Conservation (phyloP, 352 stramenopile species). For the Pythium aphanidermatum region DNA sequence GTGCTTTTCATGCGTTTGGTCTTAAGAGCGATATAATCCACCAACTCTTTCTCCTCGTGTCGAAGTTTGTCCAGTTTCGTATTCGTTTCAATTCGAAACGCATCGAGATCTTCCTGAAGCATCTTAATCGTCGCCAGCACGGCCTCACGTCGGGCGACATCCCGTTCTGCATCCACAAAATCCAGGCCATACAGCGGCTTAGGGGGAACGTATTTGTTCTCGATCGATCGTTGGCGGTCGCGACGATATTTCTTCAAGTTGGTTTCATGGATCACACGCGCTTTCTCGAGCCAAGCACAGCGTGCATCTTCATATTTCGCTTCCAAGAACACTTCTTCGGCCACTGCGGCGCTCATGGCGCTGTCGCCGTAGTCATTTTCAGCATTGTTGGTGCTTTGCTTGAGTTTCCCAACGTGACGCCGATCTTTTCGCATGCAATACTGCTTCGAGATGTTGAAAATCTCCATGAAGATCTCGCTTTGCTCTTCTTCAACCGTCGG, state of each 20-base stretch:
- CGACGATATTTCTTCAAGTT: constrained; percentile 25
- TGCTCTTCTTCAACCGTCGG: constrained; percentile 46
- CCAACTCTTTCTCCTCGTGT: constrained; percentile 58
- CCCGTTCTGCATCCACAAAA: constrained; percentile 55
- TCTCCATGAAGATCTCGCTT: constrained; percentile 65
- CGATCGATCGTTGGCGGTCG: constrained; percentile 18
- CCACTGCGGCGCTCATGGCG: constrained; percentile 18
- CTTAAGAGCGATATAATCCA: constrained; percentile 74
- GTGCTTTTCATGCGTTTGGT: constrained; percentile 68
- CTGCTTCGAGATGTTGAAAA: constrained; percentile 64
- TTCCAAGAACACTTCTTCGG: constrained; percentile 65
- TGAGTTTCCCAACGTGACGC: constrained; percentile 32
- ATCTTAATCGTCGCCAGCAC: constrained; percentile 39
- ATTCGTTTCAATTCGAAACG: constrained; percentile 56
- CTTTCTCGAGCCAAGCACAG: constrained; percentile 33
- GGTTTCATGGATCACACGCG: constrained; percentile 29
- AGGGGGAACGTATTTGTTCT: constrained; percentile 40
- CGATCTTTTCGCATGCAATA: constrained; percentile 70
- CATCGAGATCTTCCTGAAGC: constrained; percentile 48
- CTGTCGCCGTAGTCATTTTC: constrained; percentile 15
- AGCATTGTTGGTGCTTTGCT: too few relatives aligned
- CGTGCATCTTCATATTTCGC: constrained; percentile 54
- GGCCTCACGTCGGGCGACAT: constrained; percentile 54
- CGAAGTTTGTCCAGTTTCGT: constrained; percentile 49
- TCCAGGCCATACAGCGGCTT: constrained; percentile 46